Evolutionary conservation across 139 green algal species (phyloP).

Genomic region (Gonium pectorale): DNA sequence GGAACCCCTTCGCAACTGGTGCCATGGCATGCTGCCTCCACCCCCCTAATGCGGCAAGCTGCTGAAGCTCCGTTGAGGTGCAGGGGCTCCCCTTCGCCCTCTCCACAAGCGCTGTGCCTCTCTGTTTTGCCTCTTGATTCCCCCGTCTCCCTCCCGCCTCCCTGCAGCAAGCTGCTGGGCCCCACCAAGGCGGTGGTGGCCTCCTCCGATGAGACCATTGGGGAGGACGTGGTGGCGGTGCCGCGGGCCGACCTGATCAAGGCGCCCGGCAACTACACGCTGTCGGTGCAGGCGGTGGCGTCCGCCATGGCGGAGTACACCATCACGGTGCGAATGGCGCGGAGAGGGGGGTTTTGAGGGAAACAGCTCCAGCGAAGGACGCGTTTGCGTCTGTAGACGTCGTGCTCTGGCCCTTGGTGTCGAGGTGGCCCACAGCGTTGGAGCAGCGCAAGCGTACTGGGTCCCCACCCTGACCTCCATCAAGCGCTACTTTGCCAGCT

Average conservation of each 20-base stretch:
- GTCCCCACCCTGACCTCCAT: neutral
- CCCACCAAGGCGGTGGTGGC: neutral
- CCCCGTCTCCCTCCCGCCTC: neutral
- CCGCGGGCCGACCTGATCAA: neutral
- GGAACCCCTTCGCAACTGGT: neutral
- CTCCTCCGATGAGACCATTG: constrained; percentile 24
- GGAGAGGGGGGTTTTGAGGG: too few species aligned
- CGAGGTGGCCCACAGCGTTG: neutral
- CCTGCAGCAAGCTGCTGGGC: constrained; percentile 26
- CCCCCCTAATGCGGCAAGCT: too few species aligned
- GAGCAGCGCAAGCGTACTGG: neutral
- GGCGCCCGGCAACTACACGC: constrained; percentile 3
- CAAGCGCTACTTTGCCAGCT: neutral
- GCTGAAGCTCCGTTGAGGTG: neutral
- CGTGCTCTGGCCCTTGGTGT: neutral
- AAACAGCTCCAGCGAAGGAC: too few species aligned
- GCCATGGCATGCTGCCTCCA: too few species aligned
- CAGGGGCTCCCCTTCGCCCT: neutral
- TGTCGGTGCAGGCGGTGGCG: constrained; percentile 15
- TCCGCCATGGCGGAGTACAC: neutral
- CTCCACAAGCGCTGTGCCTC: neutral
- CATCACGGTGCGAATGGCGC: neutral
- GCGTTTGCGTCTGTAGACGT: too few species aligned
- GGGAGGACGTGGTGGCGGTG: neutral
- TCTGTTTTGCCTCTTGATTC: neutral